Base-by-base conservation (phyloP, 2,329 filamentous ascomycete genomes). In the Venturiaceae sp. region DNA sequence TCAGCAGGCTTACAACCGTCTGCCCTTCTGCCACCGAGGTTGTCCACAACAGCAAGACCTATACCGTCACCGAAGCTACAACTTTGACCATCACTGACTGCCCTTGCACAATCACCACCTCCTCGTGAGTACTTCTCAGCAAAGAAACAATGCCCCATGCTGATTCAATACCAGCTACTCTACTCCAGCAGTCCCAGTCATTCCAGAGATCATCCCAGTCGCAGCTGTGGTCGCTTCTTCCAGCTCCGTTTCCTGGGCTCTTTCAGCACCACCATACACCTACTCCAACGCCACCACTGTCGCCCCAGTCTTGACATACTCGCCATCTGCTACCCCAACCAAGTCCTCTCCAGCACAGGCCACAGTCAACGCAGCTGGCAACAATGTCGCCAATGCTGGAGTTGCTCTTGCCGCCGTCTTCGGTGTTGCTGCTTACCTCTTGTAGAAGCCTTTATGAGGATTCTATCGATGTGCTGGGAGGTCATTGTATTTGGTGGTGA, bases 311-410 rank as follows among this genome's bases (percentile, higher is more conserved):
- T 21, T 44, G 44, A 26, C 34, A 11, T 23, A n/a, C 23, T 19
- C 57, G 44, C 37, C 59, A 62, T 55, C 55, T 34, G 63, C 34
- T 26, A 44, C 41, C 57, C 47, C 19, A 34, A 47, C 58, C 57
- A 41, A 33, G 21, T 19, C 56, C 28, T 21, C 57, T 62, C 64
- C 60, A 52, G 60, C 66, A 62, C 65, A 67, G 30, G 55, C 68
- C 28, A 57, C 67, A 13, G 80, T 75, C 76, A 80, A 78, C 60
- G 80, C 78, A 58, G 80, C 76, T 66, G 79, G 77, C 66, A 72
- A 73, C 67, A 75, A 78, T 71, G 73, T 71, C 61, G 71, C 72
- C 41, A 78, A 77, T 67, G 78, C 75, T 60, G 77, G 76, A 65
- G 75, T 77, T 60, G 78, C 76, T 52, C 44, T 57, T 33, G 41